These are phyloP conservation scores for Ploettnerulaceae sp. DNA, from an alignment of 2,329 filamentous ascomycete species.

Conservation along the genomic window DNA sequence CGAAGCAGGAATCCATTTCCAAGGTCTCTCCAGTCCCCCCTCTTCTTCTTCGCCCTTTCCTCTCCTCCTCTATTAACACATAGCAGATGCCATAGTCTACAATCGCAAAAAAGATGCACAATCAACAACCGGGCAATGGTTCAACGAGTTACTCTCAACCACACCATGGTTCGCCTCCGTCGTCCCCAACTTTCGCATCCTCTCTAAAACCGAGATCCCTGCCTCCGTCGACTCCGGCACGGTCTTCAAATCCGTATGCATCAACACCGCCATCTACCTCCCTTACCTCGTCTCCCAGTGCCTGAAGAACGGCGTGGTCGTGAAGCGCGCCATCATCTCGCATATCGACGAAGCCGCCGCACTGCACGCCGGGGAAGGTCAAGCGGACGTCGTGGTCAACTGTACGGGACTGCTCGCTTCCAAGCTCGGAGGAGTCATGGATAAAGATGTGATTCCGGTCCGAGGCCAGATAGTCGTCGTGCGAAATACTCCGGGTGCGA, in stretches of 20 bases:
- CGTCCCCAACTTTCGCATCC: slow-evolving; percentile 64
- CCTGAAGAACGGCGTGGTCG: slow-evolving; percentile 62
- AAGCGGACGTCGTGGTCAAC: slow-evolving; percentile 72
- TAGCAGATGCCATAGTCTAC: slow-evolving; percentile 47
- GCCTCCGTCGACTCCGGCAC: slow-evolving; percentile 65
- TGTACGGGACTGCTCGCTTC: slow-evolving; percentile 74
- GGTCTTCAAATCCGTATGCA: slow-evolving; percentile 79
- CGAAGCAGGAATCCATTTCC: slow-evolving; percentile 77
- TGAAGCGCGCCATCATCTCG: slow-evolving; percentile 58
- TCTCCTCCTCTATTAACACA: slow-evolving; percentile 2
- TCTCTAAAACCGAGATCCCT: slow-evolving; percentile 55
- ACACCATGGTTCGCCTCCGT: slow-evolving; percentile 71
- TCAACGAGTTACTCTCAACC: slow-evolving; percentile 61
- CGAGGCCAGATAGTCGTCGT: slow-evolving; percentile 74
- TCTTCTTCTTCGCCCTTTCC: not conserved
- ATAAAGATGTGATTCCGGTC: slow-evolving; percentile 66
- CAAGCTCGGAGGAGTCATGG: slow-evolving; percentile 75
- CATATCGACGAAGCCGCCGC: slow-evolving; percentile 68
- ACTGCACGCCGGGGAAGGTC: slow-evolving; percentile 53
- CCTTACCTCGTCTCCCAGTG: slow-evolving; percentile 81
- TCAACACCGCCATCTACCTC: slow-evolving; percentile 85
- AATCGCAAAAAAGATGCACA: slow-evolving; percentile 35
- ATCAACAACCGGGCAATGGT: slow-evolving; percentile 35
- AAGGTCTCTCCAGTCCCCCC: slow-evolving; percentile 42
- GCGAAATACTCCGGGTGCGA: slow-evolving; percentile 56